Conservation (phyloP, 306 rosid genomes). For the Fragaria nilgerrensis region DNA sequence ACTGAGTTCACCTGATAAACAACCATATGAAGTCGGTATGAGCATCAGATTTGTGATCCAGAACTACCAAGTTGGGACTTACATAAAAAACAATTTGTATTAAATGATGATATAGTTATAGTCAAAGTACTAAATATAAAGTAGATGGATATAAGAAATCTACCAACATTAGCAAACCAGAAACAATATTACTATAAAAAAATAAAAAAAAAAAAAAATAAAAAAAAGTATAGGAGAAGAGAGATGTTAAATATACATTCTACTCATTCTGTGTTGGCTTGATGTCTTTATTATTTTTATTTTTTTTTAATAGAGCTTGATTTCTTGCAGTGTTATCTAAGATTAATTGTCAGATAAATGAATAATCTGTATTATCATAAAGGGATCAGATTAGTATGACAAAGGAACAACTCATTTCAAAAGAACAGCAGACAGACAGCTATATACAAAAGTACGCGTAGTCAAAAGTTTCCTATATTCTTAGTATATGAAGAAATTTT, state of each 20-base stretch:
- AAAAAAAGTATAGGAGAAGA: neutral
- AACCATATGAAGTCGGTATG: slow-evolving; percentile 24
- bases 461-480: neutral
- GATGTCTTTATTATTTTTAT: neutral
- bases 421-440: neutral
- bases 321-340: neutral
- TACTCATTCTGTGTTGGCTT: neutral
- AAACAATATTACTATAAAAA: neutral
- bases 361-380: neutral
- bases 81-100: neutral
- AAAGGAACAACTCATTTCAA: slow-evolving; percentile 3
- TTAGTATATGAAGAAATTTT: neutral
- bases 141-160: neutral
- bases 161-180: neutral
- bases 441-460: neutral
- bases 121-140: neutral
- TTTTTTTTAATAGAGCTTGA: too few relatives aligned
- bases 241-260: neutral
- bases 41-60: neutral
- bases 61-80: neutral
- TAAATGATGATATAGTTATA: neutral
- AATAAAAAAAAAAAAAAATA: neutral
- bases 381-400: neutral
- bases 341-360: neutral
- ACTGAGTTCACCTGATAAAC: slow-evolving; percentile 86